These are phyloP conservation scores for Gastrolobium villosum DNA, from an alignment of 306 rosid genomes.

Conservation along the genomic window DNA sequence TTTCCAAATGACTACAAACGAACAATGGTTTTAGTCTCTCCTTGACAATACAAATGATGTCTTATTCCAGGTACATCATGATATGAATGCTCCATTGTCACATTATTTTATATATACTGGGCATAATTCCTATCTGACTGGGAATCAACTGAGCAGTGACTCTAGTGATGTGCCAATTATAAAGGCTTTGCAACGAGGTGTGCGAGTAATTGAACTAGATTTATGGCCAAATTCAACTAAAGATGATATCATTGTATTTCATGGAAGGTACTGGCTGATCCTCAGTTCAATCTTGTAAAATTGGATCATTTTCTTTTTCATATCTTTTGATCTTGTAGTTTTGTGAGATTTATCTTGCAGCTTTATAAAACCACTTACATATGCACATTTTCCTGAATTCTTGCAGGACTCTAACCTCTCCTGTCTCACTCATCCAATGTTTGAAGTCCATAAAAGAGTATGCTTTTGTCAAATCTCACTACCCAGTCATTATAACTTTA, in stretches of 20 bases:
- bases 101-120: constrained; percentile 90
- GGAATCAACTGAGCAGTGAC: constrained; percentile 91
- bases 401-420: constrained; percentile 80
- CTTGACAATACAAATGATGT: constrained; percentile 36
- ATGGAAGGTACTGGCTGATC: constrained; percentile 71
- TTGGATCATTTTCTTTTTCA: constrained; percentile 20
- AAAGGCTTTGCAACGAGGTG: constrained; percentile 69
- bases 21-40: not conserved
- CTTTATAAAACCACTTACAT: constrained; percentile 21
- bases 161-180: constrained; percentile 81
- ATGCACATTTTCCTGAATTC: constrained; percentile 31
- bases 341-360: constrained; percentile 7
- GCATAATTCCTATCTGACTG: constrained; percentile 89
- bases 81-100: constrained; percentile 82
- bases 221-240: constrained; percentile 80
- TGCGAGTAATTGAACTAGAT: constrained; percentile 82
- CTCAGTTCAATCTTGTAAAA: constrained; percentile 21
- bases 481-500: constrained; percentile 81
- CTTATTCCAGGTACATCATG: constrained; percentile 79
- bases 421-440: constrained; percentile 74
- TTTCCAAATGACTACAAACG: not conserved
- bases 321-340: constrained; percentile 5
- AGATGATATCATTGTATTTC: constrained; percentile 73
- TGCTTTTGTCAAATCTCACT: constrained; percentile 77
- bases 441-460: constrained; percentile 78